phyloP scores from a whole-genome alignment of 345 rosid genomes.

The Citrus hindsii region DNA sequence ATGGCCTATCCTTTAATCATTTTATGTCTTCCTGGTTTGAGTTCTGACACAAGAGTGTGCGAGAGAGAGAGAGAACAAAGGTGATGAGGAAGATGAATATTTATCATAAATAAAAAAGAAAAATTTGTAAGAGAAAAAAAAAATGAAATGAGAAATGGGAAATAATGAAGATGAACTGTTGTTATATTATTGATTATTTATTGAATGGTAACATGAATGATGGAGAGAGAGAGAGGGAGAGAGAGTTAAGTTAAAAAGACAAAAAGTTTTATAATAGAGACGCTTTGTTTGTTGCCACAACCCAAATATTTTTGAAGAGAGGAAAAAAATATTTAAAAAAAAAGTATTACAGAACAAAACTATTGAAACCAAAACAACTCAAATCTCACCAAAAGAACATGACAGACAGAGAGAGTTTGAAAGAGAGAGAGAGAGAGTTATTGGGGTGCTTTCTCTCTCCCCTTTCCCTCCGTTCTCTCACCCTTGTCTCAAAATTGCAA shows the following conservation, averaged over 20 bases:
- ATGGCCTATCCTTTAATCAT: neutral
- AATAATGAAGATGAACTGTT: neutral
- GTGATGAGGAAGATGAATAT: constrained; percentile 11
- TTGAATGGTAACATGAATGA: neutral
- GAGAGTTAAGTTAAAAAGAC: neutral
- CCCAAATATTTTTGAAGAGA: neutral
- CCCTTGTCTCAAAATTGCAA: neutral
- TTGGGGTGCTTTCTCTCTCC: neutral
- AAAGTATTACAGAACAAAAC: neutral
- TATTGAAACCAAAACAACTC: neutral
- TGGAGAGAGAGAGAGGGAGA: constrained; percentile 2
- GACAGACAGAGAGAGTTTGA: constrained; percentile 1
- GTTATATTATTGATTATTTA: neutral
- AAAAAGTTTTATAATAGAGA: neutral
- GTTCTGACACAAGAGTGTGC: neutral
- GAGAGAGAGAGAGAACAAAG: neutral
- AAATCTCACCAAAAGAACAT: neutral
- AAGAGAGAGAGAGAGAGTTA: neutral
- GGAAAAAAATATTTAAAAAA: too few relatives aligned
- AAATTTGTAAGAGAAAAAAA: neutral
- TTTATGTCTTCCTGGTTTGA: neutral
- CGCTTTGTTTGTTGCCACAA: too few relatives aligned
- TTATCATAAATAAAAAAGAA: neutral
- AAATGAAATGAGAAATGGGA: neutral
- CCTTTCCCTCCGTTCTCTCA: neutral